Evolutionary conservation across 768 basidiomycete genomes (phyloP), one percentile per base, ranked within the genome.

Genomic region (Artomyces pyxidatus): DNA sequence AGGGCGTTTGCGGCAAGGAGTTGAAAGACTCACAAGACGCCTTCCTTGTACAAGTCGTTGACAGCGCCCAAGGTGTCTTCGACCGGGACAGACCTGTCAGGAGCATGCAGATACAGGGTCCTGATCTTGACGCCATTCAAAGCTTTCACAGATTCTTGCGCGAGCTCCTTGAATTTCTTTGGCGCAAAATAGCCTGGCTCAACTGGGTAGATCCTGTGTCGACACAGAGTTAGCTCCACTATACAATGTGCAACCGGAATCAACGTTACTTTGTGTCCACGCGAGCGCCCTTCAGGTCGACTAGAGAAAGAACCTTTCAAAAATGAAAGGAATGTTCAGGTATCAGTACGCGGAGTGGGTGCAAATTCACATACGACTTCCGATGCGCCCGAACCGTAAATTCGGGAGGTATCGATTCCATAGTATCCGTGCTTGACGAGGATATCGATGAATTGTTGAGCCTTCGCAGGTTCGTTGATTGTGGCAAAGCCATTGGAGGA

Each of bases 261-360:
- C 32, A 63, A 42, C 26, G 70, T 50, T 59, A 65, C 59, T 72
- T 71, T 10, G 68, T 71, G 10, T 67, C 69, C 29, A 71, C 58
- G 44, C n/a, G 62, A 60, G n/a, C 59, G 49, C 49, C 61, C 48
- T 59, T 70, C 58, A 62, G 61, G 65, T 55, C 54, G 16, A 58
- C 40, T 19, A 40, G 23, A 38, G 50, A 28, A 26, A 51, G 32
- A 17, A 42, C 21, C 39, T 35, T 35, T 7, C 32, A 17, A 17
- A 4, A 35, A 14, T 17, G 21, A n/a, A n/a, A n/a, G n/a, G n/a
- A n/a, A n/a, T n/a, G 38, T 16, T 41, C 37, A 32, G 14, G 16
- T 3, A 10, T 26, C 11, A 26, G 22, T 14, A 25, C 12, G n/a
- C 22, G 21, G 16, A 3, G 22, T 12, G 25, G 16, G 7, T 11